Conservation (phyloP, 2,329 filamentous ascomycete genomes). For the Apiospora pterosperma region DNA sequence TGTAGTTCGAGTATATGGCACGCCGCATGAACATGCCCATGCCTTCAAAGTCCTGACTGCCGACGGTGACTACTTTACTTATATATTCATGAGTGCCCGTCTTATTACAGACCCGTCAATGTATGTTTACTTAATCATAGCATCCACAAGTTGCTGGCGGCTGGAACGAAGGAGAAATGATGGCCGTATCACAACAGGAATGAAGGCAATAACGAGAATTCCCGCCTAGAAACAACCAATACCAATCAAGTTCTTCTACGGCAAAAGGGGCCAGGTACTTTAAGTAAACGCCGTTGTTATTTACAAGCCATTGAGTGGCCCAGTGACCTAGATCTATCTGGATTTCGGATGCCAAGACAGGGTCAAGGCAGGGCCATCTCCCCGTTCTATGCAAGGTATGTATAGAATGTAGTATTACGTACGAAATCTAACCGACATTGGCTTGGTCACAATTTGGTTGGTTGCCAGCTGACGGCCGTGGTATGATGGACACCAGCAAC, state of each 20-base stretch:
- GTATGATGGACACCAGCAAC: too few species aligned
- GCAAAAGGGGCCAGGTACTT: not conserved
- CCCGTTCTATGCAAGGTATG: not conserved
- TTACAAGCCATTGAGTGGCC: too few species aligned
- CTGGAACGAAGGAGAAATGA: not conserved
- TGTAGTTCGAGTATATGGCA: too few species aligned
- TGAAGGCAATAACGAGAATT: not conserved
- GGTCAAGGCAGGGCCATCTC: not conserved
- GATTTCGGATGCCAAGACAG: not conserved
- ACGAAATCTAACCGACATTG: not conserved
- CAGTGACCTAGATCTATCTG: too few species aligned
- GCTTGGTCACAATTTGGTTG: not conserved
- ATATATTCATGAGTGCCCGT: too few species aligned
- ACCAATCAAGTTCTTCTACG: not conserved
- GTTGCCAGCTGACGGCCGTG: not conserved
- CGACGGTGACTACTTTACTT: too few species aligned
- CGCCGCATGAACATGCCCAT: not conserved
- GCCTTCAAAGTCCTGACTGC: too few species aligned
- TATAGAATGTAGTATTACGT: too few species aligned
- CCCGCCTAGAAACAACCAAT: not conserved
- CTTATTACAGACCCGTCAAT: too few species aligned
- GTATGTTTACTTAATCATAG: too few species aligned
- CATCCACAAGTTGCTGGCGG: not conserved
- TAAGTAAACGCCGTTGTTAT: too few species aligned
- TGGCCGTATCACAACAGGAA: not conserved